phyloP scores from a whole-genome alignment of 805 yeast species.

The Saccharomycopsis fodiens region DNA sequence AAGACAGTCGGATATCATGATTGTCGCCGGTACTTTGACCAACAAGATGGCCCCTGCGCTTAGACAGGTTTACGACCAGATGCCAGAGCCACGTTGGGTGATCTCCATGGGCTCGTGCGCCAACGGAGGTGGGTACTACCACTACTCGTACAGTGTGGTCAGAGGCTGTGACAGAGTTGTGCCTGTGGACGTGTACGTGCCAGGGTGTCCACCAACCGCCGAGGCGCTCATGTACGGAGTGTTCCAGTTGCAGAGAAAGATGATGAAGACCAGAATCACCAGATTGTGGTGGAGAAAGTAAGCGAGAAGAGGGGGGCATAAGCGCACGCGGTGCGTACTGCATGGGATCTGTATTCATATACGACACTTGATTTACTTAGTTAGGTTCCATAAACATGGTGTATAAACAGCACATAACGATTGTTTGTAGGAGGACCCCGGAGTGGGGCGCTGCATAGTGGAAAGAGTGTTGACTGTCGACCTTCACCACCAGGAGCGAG shows the following conservation, averaged over 20 bases:
- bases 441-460: too few species aligned
- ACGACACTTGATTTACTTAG: too few species aligned
- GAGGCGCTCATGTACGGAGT: slow-evolving; percentile 90
- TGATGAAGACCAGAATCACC: slow-evolving; percentile 73
- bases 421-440: too few species aligned
- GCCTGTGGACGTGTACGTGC: slow-evolving; percentile 86
- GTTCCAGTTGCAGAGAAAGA: slow-evolving; percentile 82
- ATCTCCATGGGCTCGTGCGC: slow-evolving; percentile 94
- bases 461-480: too few species aligned
- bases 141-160: slow-evolving; percentile 81
- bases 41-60: slow-evolving; percentile 92
- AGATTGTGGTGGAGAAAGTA: slow-evolving; percentile 77
- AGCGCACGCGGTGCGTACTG: too few species aligned
- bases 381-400: too few species aligned
- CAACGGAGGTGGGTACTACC: slow-evolving; percentile 90
- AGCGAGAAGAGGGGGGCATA: too few species aligned
- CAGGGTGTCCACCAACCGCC: slow-evolving; percentile 89
- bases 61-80: slow-evolving; percentile 88
- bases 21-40: slow-evolving; percentile 86
- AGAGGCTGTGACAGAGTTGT: slow-evolving; percentile 85
- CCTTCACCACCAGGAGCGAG: too few species aligned
- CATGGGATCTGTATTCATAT: too few species aligned
- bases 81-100: slow-evolving; percentile 94
- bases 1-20: slow-evolving; percentile 86
- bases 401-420: too few species aligned